Conservation (phyloP, 768 basidiomycete genomes). For the Russula abietina region DNA sequence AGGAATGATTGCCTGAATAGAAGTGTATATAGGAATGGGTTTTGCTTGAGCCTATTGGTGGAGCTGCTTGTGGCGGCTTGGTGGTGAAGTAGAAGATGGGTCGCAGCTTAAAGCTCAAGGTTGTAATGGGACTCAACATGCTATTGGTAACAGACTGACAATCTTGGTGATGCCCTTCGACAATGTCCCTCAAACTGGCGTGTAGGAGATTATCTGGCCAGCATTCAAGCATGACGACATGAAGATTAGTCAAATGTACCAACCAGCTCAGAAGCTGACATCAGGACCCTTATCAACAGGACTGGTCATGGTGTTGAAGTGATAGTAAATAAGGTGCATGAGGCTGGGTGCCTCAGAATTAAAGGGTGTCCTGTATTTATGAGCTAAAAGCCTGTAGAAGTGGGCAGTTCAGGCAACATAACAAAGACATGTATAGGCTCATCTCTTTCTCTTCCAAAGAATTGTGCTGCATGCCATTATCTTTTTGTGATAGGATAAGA, state of each 20-base stretch:
- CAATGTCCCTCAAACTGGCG: slow-evolving; percentile 98
- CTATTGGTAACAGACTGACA: slow-evolving; percentile 97
- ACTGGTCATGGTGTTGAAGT: slow-evolving; percentile 85
- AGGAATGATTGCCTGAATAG: no score
- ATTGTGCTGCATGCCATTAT: slow-evolving; percentile 60
- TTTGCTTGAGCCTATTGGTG: no score
- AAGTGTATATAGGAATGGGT: no score
- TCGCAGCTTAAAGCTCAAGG: slow-evolving; percentile 92
- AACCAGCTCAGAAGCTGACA: slow-evolving; percentile 99
- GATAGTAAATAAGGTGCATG: slow-evolving; percentile 96
- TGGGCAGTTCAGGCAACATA: no score
- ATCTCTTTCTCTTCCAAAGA: slow-evolving; percentile 52
- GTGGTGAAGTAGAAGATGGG: no score
- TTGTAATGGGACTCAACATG: slow-evolving; percentile 99
- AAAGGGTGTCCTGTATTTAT: no score
- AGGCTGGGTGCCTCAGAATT: background rate
- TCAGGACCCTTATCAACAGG: slow-evolving; percentile 99
- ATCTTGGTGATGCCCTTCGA: slow-evolving; percentile 95
- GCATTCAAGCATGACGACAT: slow-evolving; percentile 94
- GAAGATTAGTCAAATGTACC: slow-evolving; percentile 99
- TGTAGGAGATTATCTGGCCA: slow-evolving; percentile 97
- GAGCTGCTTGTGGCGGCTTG: no score
- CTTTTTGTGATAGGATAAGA: slow-evolving; percentile 77
- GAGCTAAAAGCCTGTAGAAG: no score
- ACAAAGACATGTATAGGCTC: slow-evolving; percentile 16